Conservation (phyloP, 139 green algal genomes). For the Coelastrella sp. region DNA sequence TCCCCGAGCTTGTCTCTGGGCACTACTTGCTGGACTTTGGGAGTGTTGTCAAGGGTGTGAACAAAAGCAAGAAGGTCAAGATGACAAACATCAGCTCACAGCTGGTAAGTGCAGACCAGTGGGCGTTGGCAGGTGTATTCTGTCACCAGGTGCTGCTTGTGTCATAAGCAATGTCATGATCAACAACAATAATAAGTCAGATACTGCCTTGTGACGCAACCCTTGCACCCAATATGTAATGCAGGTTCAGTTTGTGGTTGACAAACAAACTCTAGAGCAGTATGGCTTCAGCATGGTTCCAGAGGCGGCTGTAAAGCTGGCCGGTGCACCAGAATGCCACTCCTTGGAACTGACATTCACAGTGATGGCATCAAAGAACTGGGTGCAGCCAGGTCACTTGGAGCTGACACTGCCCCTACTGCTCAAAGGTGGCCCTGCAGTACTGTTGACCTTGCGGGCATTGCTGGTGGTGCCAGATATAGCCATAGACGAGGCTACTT, state of each 20-base stretch:
- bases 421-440: constrained; percentile 69
- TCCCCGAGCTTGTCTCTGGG: constrained; percentile 50
- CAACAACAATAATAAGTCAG: too few species aligned
- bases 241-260: constrained; percentile 63
- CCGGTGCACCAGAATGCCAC: constrained; percentile 67
- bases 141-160: too few species aligned
- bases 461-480: constrained; percentile 73
- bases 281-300: constrained; percentile 76
- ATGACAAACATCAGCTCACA: constrained; percentile 74
- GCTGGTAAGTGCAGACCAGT: constrained; percentile 58
- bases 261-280: constrained; percentile 70
- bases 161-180: too few species aligned
- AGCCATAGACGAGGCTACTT: background rate
- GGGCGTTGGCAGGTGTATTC: too few species aligned
- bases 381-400: constrained; percentile 60
- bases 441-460: constrained; percentile 72
- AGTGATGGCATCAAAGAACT: constrained; percentile 52
- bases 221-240: background rate
- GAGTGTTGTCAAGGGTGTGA: constrained; percentile 76
- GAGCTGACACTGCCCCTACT: constrained; percentile 69
- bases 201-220: too few species aligned
- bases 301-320: constrained; percentile 74
- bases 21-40: constrained; percentile 88
- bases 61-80: constrained; percentile 69
- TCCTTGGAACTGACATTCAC: constrained; percentile 66